phyloP scores from a whole-genome alignment of 805 yeast species.

The Monosporozyma aquatica region DNA sequence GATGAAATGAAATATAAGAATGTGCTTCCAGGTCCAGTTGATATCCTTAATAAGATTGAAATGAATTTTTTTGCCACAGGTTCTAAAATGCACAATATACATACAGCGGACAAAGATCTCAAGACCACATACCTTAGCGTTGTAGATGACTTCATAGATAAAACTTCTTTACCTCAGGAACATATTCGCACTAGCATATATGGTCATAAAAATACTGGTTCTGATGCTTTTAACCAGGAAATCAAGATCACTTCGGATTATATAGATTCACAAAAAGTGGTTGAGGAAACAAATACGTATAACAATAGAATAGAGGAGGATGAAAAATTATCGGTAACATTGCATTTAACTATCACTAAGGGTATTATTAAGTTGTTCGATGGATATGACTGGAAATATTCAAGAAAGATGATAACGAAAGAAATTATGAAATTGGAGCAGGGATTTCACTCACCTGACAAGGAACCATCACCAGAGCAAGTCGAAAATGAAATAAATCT shows the following conservation, averaged over 20 bases:
- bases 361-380: constrained; percentile 52
- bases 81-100: too few relatives aligned
- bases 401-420: constrained; percentile 49
- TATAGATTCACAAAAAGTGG: background rate
- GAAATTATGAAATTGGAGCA: background rate
- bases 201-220: too few relatives aligned
- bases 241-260: constrained; percentile 19
- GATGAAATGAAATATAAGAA: constrained; percentile 50
- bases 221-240: too few relatives aligned
- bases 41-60: constrained; percentile 36
- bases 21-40: constrained; percentile 24
- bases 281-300: background rate
- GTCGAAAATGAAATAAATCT: constrained; percentile 11
- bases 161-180: background rate
- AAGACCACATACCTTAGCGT: background rate
- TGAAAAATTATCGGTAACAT: too few relatives aligned
- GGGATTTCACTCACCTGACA: too few relatives aligned
- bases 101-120: too few relatives aligned
- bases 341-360: constrained; percentile 19
- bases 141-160: constrained; percentile 16
- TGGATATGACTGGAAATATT: constrained; percentile 87
- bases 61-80: constrained; percentile 19
- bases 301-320: background rate
- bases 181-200: background rate
- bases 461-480: too few relatives aligned